phyloP scores from a whole-genome alignment of 345 rosid species.

The Garcia nutans region DNA sequence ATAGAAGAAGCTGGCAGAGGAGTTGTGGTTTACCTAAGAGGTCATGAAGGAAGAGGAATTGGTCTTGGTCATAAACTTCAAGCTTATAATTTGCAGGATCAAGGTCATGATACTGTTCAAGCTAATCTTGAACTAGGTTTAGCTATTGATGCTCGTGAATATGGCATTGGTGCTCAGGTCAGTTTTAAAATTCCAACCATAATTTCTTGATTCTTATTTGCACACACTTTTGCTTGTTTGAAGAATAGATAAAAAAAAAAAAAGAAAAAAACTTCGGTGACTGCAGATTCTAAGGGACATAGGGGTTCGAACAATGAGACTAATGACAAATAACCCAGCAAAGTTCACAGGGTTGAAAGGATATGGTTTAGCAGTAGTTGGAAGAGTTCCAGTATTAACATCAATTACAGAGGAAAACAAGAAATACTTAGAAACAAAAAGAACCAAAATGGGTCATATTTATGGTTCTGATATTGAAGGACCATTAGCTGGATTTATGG shows the following conservation, averaged over 20 bases:
- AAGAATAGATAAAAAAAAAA: too few relatives aligned
- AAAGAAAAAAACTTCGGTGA: too few relatives aligned
- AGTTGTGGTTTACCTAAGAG: constrained; percentile 73
- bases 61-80: constrained; percentile 84
- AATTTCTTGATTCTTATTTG: background rate
- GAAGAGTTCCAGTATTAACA: constrained; percentile 79
- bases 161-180: constrained; percentile 92
- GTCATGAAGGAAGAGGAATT: constrained; percentile 92
- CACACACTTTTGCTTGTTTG: too few relatives aligned
- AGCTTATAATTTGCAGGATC: constrained; percentile 83
- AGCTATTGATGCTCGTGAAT: constrained; percentile 79
- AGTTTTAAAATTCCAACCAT: constrained; percentile 14
- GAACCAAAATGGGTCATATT: constrained; percentile 81
- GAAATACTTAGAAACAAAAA: constrained; percentile 78
- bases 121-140: constrained; percentile 85
- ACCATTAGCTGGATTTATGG: constrained; percentile 42
- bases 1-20: constrained; percentile 74
- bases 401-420: constrained; percentile 76
- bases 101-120: constrained; percentile 89
- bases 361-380: constrained; percentile 76
- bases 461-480: constrained; percentile 67
- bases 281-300: constrained; percentile 74
- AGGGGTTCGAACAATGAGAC: constrained; percentile 74
- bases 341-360: constrained; percentile 84
- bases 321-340: constrained; percentile 92